Evolutionary conservation across 139 green algal species (phyloP).

Genomic region (Closterium sp.): DNA sequence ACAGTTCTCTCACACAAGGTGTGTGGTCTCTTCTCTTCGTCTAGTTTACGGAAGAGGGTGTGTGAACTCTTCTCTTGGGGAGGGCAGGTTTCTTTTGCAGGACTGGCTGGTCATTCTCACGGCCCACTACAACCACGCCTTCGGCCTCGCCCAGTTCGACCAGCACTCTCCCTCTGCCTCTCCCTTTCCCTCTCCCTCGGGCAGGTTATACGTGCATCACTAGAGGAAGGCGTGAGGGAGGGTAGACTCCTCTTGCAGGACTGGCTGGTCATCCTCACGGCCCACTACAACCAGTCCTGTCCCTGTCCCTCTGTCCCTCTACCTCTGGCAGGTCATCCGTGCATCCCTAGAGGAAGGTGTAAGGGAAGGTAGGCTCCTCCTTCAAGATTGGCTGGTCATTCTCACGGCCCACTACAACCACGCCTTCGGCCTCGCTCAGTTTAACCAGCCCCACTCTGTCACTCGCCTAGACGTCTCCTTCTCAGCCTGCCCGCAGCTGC

Average conservation of each 20-base stretch:
- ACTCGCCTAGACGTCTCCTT: slow-evolving; percentile 74
- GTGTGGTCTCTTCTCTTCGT: no score
- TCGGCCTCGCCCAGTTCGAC: slow-evolving; percentile 36
- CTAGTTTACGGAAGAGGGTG: slow-evolving; percentile 60
- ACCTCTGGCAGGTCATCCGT: slow-evolving; percentile 46
- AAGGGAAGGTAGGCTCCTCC: slow-evolving; percentile 67
- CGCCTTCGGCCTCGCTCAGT: slow-evolving; percentile 34
- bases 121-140: slow-evolving; percentile 66
- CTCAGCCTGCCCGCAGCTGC: slow-evolving; percentile 56
- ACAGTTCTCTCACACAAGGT: slow-evolving; percentile 73
- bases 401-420: slow-evolving; percentile 72
- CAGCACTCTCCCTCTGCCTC: slow-evolving; percentile 44
- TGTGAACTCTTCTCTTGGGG: no score
- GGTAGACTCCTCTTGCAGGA: slow-evolving; percentile 78
- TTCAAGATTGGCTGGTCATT: slow-evolving; percentile 86
- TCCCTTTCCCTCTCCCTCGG: slow-evolving; percentile 63
- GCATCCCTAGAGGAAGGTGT: slow-evolving; percentile 59
- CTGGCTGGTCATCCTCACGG: slow-evolving; percentile 80
- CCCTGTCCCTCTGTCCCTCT: background rate
- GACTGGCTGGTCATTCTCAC: slow-evolving; percentile 85
- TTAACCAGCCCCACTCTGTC: slow-evolving; percentile 1
- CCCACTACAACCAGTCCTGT: slow-evolving; percentile 33
- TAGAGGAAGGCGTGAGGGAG: slow-evolving; percentile 60
- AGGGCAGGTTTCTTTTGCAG: slow-evolving; percentile 73
- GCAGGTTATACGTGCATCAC: slow-evolving; percentile 36